These are phyloP conservation scores for Stephania cephalantha DNA, from an alignment of 164 flowering plant genomes.

Conservation along the genomic window DNA sequence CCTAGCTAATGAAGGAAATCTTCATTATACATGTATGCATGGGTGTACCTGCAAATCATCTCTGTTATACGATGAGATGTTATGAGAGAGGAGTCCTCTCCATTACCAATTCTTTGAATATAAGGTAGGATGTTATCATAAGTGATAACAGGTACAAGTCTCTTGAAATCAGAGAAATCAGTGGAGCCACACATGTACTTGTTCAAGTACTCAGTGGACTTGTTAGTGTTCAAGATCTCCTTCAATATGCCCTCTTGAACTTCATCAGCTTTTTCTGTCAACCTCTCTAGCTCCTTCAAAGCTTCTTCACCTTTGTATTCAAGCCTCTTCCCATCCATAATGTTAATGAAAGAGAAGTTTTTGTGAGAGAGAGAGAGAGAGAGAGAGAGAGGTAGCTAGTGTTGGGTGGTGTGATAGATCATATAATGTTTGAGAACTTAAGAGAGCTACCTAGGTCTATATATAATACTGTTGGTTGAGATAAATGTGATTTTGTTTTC, in stretches of 20 bases:
- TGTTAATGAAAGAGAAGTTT: neutral
- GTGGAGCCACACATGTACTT: slow-evolving; percentile 44
- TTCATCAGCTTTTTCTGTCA: slow-evolving; percentile 41
- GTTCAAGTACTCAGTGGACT: slow-evolving; percentile 53
- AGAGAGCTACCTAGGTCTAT: slow-evolving; percentile 10
- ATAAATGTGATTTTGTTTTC: neutral
- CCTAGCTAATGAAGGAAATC: no score
- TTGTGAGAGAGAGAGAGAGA: neutral
- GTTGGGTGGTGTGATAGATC: no score
- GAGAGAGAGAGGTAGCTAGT: neutral
- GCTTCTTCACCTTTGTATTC: slow-evolving; percentile 75
- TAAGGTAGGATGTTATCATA: slow-evolving; percentile 54
- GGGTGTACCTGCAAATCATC: slow-evolving; percentile 61
- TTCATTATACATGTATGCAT: no score
- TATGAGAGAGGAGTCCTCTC: slow-evolving; percentile 57
- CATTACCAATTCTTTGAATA: slow-evolving; percentile 62
- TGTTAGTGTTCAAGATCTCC: slow-evolving; percentile 47
- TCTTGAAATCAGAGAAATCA: slow-evolving; percentile 36
- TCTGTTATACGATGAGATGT: slow-evolving; percentile 64
- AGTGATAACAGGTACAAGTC: slow-evolving; percentile 47
- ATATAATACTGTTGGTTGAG: slow-evolving; percentile 23
- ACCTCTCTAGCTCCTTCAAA: slow-evolving; percentile 49
- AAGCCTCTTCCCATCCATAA: slow-evolving; percentile 59
- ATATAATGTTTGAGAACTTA: neutral
- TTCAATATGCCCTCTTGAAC: slow-evolving; percentile 52